A percentile compares a stretch with the other conserved stretches of the same genome.
Evolutionary conservation across 1,284 basidiomycete species (phyloP).

Genomic region (Sanghuangporus sanghuang): DNA sequence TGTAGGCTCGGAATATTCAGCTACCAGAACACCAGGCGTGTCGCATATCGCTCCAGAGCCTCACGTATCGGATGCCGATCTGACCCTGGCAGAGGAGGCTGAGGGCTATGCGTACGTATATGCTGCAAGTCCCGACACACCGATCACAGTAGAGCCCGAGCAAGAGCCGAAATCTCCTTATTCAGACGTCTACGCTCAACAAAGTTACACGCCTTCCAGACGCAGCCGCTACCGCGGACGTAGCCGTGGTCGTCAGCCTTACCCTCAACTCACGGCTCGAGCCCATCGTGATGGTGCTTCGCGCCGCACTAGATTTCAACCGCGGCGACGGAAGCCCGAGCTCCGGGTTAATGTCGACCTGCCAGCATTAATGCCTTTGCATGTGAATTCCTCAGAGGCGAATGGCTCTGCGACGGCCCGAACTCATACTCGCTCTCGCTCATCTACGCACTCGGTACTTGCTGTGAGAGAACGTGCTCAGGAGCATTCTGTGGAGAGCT

Average conservation of each 20-base stretch:
- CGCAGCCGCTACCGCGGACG: conserved; percentile 15
- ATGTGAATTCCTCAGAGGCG: not conserved
- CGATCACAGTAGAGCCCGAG: conserved; percentile 2
- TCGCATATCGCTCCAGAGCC: conserved; percentile 7
- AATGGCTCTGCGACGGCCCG: conserved; percentile 12
- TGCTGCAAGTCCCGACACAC: conserved; percentile 5
- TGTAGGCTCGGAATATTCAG: conserved; percentile 11
- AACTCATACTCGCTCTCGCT: conserved; percentile 13
- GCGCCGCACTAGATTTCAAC: conserved; percentile 9
- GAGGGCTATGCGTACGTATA: conserved; percentile 14
- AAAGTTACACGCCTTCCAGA: conserved; percentile 6
- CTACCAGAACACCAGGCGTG: conserved; percentile 9
- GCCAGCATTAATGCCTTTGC: conserved; percentile 10
- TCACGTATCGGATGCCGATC: conserved; percentile 15
- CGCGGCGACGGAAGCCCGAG: conserved; percentile 14
- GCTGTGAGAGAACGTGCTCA: conserved; percentile 13
- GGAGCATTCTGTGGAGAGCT: conserved; percentile 14
- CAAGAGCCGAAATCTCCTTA: conserved; percentile 6
- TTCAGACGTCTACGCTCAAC: conserved; percentile 11
- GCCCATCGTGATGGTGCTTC: not conserved
- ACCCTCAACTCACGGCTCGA: conserved; percentile 10
- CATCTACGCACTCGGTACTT: conserved; percentile 8
- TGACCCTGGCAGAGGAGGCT: conserved; percentile 10
- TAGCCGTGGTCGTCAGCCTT: conserved; percentile 16
- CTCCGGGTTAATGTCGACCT: conserved; percentile 17